Evolutionary conservation across 768 basidiomycete genomes (phyloP).

Genomic region (Rhodosporidiobolus odoratus): DNA sequence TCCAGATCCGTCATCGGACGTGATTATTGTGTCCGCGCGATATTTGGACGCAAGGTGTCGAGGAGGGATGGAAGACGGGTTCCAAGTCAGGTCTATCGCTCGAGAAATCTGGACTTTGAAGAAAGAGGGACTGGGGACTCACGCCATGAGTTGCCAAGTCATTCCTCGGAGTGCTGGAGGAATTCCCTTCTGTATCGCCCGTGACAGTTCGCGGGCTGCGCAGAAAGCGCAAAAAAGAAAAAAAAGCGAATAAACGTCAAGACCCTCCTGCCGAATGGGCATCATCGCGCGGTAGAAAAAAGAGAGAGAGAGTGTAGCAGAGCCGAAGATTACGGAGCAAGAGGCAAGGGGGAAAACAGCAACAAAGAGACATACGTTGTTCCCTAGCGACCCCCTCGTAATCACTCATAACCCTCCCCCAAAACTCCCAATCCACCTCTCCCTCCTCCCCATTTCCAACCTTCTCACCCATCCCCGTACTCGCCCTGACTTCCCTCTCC

Average conservation of each 20-base stretch:
- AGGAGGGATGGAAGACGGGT: too few species aligned
- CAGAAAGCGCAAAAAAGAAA: background rate
- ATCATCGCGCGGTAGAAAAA: too few species aligned
- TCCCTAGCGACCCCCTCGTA: slow-evolving; percentile 72
- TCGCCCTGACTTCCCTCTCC: background rate
- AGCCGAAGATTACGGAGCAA: background rate
- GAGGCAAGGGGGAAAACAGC: background rate
- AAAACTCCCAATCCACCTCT: slow-evolving; percentile 59
- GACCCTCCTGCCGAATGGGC: too few species aligned
- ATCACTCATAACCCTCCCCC: slow-evolving; percentile 86
- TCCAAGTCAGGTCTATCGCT: too few species aligned
- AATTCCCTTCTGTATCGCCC: slow-evolving; percentile 87
- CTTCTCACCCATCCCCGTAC: background rate
- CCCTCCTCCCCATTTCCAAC: background rate
- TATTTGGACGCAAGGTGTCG: too few species aligned
- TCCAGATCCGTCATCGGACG: too few species aligned
- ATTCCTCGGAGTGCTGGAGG: slow-evolving; percentile 82
- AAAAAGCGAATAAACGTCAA: background rate
- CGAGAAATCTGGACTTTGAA: background rate
- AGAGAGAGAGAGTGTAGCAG: background rate
- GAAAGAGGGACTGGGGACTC: slow-evolving; percentile 15
- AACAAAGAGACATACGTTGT: slow-evolving; percentile 13
- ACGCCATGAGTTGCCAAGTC: slow-evolving; percentile 91
- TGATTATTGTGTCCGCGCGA: too few species aligned
- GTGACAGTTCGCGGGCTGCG: slow-evolving; percentile 65